These are phyloP conservation scores for Comarum palustre DNA, from an alignment of 306 rosid species.

Conservation along the genomic window DNA sequence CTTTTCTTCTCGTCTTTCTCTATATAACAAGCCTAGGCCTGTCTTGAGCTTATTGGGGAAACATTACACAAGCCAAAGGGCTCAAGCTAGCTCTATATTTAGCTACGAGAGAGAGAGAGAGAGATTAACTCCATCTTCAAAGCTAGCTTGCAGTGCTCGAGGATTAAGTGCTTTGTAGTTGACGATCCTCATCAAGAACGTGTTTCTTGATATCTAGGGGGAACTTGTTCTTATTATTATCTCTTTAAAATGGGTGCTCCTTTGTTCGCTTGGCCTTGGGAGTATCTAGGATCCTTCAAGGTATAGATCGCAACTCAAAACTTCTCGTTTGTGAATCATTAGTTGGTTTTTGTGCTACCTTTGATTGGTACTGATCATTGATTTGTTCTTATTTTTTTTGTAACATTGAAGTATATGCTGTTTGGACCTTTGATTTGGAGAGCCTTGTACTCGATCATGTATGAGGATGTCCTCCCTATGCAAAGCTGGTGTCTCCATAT, in stretches of 20 bases:
- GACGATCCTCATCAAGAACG: background rate
- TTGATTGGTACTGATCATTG: background rate
- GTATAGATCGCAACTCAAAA: conserved; percentile 26
- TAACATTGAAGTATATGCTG: conserved; percentile 46
- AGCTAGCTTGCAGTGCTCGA: background rate
- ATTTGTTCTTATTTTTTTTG: background rate
- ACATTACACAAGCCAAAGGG: background rate
- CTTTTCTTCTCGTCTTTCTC: background rate
- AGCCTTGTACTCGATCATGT: conserved; percentile 40
- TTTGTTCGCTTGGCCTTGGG: conserved; percentile 88
- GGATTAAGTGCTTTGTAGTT: background rate
- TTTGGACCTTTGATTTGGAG: conserved; percentile 65
- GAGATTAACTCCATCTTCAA: background rate
- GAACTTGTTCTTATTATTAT: background rate
- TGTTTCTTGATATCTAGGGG: background rate
- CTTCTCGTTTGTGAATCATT: background rate
- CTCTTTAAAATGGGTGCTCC: conserved; percentile 52
- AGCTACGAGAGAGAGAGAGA: background rate
- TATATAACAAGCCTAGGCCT: background rate
- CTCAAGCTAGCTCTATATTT: background rate
- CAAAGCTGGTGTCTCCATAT: conserved; percentile 67
- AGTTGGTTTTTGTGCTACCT: background rate
- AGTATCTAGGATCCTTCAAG: conserved; percentile 68
- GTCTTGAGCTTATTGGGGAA: background rate
- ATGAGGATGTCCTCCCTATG: conserved; percentile 33